Percentiles rank a stretch among this genome's conserved stretches.
Conservation (phyloP, 108 stramenopile species). For the Schizochytrium sp. region DNA sequence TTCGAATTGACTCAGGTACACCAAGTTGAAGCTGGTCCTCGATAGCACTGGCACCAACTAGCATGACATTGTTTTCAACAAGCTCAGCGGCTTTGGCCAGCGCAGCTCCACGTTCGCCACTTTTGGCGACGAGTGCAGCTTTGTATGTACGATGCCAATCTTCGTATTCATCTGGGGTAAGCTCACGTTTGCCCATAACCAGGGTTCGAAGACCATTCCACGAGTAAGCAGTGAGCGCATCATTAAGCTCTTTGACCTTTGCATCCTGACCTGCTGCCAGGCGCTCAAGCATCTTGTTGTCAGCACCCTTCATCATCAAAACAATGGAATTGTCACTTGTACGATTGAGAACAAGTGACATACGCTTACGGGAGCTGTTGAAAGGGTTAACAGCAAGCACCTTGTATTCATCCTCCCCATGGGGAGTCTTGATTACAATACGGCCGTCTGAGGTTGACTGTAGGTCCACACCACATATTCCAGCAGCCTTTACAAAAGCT, state of each 20-base stretch:
- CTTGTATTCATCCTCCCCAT: constrained; percentile 62
- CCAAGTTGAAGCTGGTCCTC: constrained; percentile 83
- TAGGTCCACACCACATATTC: constrained; percentile 38
- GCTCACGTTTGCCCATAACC: constrained; percentile 65
- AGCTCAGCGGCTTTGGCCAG: constrained; percentile 29
- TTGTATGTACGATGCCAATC: constrained; percentile 63
- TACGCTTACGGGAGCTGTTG: constrained; percentile 77
- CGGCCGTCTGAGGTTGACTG: constrained; percentile 39
- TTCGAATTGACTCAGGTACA: constrained; percentile 76
- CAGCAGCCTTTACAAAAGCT: constrained; percentile 61
- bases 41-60: constrained; percentile 80
- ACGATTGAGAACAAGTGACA: constrained; percentile 71
- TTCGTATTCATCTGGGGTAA: constrained; percentile 61
- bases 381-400: constrained; percentile 74
- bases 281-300: constrained; percentile 75
- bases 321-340: constrained; percentile 49
- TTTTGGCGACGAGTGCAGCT: constrained; percentile 41
- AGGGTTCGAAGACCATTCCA: constrained; percentile 73
- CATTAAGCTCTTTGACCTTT: constrained; percentile 13
- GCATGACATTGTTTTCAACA: constrained; percentile 68
- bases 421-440: constrained; percentile 4
- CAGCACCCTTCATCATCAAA: constrained; percentile 79
- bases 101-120: constrained; percentile 64
- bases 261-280: neutral
- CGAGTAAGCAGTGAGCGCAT: constrained; percentile 63